Conservation (phyloP, 768 basidiomycete genomes). For the Trametes elegans region DNA sequence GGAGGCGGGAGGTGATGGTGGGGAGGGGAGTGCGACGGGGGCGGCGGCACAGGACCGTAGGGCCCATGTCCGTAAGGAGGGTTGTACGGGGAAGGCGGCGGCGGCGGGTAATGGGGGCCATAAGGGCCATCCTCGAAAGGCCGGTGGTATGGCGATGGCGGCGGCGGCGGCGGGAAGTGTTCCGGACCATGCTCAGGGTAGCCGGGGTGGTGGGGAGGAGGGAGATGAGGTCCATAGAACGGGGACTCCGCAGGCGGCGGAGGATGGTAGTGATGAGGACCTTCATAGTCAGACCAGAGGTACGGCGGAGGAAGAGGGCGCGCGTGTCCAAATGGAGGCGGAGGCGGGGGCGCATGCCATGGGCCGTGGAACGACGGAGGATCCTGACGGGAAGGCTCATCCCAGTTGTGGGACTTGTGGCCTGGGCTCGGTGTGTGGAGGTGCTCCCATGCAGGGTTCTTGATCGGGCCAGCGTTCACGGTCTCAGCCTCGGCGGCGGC, state of each 20-base stretch:
- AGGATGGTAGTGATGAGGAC: neutral
- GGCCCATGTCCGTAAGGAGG: neutral
- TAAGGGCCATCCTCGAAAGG: neutral
- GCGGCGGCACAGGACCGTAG: neutral
- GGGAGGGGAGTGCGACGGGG: neutral
- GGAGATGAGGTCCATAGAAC: too few relatives aligned
- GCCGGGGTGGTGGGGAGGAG: too few relatives aligned
- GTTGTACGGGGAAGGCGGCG: neutral
- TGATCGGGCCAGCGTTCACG: neutral
- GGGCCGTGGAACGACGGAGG: neutral
- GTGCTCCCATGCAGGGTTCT: too few relatives aligned
- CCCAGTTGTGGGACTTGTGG: too few relatives aligned
- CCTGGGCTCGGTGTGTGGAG: too few relatives aligned
- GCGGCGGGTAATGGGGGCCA: neutral
- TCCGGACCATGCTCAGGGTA: too few relatives aligned
- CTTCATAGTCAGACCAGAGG: too few relatives aligned
- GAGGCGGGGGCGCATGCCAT: neutral
- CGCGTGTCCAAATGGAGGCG: neutral
- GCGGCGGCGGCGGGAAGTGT: too few relatives aligned
- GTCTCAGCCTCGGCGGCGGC: neutral
- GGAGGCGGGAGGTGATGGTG: neutral
- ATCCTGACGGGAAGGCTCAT: neutral
- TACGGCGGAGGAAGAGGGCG: neutral
- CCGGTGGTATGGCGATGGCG: too few relatives aligned
- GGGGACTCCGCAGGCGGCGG: conserved; percentile 14